These are phyloP conservation scores for Populus davidiana DNA, from an alignment of 345 rosid species.

Conservation along the genomic window DNA sequence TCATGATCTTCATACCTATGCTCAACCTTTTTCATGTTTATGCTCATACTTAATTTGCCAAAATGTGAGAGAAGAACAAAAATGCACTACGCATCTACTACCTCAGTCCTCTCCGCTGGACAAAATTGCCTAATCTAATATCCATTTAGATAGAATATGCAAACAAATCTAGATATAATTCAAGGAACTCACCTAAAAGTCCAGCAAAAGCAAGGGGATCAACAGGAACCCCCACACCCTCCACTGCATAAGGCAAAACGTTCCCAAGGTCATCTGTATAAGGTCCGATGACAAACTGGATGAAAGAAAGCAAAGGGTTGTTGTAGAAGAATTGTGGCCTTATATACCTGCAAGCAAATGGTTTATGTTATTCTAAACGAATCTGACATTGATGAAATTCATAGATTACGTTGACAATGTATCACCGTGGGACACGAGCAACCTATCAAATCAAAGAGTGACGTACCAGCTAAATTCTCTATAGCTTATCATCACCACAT, in stretches of 20 bases:
- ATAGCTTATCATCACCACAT: no score
- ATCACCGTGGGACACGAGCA: no score
- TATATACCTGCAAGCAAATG: conserved; percentile 55
- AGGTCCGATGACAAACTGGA: conserved; percentile 85
- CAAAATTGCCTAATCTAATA: no score
- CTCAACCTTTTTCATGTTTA: background rate
- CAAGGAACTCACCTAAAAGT: conserved; percentile 61
- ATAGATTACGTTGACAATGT: no score
- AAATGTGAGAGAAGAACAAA: background rate
- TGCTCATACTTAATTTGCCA: background rate
- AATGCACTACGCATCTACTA: no score
- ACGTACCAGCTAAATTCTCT: no score
- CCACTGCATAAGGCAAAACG: conserved; percentile 87
- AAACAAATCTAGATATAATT: background rate
- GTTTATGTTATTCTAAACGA: background rate
- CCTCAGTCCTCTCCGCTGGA: no score
- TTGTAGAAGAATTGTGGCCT: conserved; percentile 89
- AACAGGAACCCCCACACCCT: conserved; percentile 88
- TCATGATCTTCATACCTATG: background rate
- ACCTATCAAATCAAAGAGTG: no score
- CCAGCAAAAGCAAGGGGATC: conserved; percentile 98
- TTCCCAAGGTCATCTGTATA: conserved; percentile 90
- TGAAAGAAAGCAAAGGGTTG: conserved; percentile 78
- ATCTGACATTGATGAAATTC: background rate
- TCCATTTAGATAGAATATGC: background rate